Evolutionary conservation across 805 yeast genomes (phyloP), one percentile per base, ranked within the genome.

Genomic region (Blastobotrys americana): DNA sequence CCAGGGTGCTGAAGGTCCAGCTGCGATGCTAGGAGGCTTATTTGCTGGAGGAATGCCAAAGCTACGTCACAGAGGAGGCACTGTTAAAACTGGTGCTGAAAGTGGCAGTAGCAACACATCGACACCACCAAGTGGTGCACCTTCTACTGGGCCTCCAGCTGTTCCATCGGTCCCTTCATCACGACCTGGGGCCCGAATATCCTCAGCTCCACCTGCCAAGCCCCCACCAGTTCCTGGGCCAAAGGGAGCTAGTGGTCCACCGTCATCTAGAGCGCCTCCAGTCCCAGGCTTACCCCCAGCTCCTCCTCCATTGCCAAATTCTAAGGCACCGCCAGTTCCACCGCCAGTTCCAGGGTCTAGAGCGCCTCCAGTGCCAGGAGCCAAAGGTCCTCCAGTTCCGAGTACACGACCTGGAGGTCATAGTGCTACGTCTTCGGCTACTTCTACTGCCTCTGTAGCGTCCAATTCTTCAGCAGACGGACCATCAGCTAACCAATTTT

Each of bases 31-130:
- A 52, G 86, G 84, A 15, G 82, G 79, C 42, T 70, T 82, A 13
- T 80, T 82, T 63, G 87, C 93, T 2, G 85, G 82, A 4, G 94
- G 94, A 1, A 71, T 85, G 63, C 93, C 94, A 5, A 82, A 82
- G 55, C 68, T 84, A 49, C 77, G 74, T 46, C 75, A 74, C 47
- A 57, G 71, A 31, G 61, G 57, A n/a, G 67, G 66, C 13, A 59
- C 60, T 2, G 45, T 56, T 22, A 53, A 51, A 13, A 46, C 49
- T 10, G 45, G 54, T 1, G 45, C 48, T 4, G 43, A 42, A 2
- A 27, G 31, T 13, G 31, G 13, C 8, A 13, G 10, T 8, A 13
- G 10, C 31, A 8, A 8, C 13, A 8, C 31, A 25, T 8, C 31
- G 13, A 13, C 31, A 13, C 31, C 31, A 13, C 31, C 39, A 8